Evolutionary conservation across 2,329 filamentous ascomycete species (phyloP), one percentile per base, ranked within the genome.

Genomic region (Colletotrichum sp.): DNA sequence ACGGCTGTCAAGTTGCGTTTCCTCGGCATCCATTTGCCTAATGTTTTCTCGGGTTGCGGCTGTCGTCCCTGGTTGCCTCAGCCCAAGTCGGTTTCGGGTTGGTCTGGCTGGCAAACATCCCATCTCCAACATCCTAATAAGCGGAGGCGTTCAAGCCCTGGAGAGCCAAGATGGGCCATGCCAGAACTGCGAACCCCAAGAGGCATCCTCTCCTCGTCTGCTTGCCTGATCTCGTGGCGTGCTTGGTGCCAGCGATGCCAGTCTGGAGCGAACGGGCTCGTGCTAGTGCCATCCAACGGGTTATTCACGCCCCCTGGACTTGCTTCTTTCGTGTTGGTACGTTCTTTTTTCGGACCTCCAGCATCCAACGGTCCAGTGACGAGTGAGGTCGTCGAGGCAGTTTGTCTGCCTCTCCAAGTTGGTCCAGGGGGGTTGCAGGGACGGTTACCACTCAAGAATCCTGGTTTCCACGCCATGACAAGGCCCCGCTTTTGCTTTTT

Each of bases 311-410:
- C 44, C 69, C 65, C 49, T 69, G 28, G 39, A 55, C 63, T 76
- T 72, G 70, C 59, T 76, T 64, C 59, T 74, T 69, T 67, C 34
- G 59, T 62, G 57, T 30, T 52, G 70, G 64, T 65, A 55, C 65
- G 59, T 69, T 66, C 59, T 30, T 65, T 69, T 69, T 69, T 69
- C 34, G 63, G 64, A 65, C 36, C 8, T 69, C 63, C 70, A 74
- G 44, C 52, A 32, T 64, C 26, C 34, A 59, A 76, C 73, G 44
- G 74, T 30, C 34, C 44, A 69, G 30, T 32, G 34, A 65, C 39
- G 63, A 76, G 62, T 15, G 44, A 57, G 44, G 28, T 21, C 36
- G 12, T 39, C 32, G 30, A 32, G 9, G 44, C 62, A 63, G 63
- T 18, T 39, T 16, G 10, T 44, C 59, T 64, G 44, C 71, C 67